Percentiles rank a stretch among this genome's conserved stretches.
Evolutionary conservation across 805 yeast species (phyloP).

Genomic region (Naumovozyma baii): DNA sequence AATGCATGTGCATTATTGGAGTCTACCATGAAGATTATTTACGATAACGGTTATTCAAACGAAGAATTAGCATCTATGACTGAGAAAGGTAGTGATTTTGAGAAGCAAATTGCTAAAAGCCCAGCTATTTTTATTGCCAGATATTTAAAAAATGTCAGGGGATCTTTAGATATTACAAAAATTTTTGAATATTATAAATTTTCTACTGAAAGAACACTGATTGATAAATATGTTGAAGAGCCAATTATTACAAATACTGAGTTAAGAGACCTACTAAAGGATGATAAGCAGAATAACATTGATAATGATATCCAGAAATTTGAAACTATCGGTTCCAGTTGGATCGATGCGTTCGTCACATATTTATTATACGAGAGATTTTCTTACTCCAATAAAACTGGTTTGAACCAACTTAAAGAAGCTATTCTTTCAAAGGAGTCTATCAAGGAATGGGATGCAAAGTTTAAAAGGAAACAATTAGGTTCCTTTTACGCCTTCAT

Average conservation of each 20-base stretch:
- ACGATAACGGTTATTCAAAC: slow-evolving; percentile 5
- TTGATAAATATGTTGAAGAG: slow-evolving; percentile 2
- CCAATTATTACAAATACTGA: slow-evolving; percentile 7
- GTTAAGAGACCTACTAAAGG: slow-evolving; percentile 7
- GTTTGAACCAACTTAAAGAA: slow-evolving; percentile 26
- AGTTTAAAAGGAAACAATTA: slow-evolving; percentile 38
- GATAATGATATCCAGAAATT: slow-evolving; percentile 42
- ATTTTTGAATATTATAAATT: slow-evolving; percentile 7
- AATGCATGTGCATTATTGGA: slow-evolving; percentile 9
- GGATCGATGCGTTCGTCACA: slow-evolving; percentile 56
- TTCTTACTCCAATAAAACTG: slow-evolving; percentile 66
- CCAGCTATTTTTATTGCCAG: slow-evolving; percentile 7
- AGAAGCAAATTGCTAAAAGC: slow-evolving; percentile 5
- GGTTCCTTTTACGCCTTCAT: slow-evolving; percentile 85
- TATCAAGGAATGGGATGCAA: no score
- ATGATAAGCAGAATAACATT: slow-evolving; percentile 38
- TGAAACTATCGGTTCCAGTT: slow-evolving; percentile 77
- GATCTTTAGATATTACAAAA: slow-evolving; percentile 2
- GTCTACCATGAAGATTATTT: slow-evolving; percentile 7
- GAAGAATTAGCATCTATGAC: slow-evolving; percentile 3
- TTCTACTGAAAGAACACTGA: slow-evolving; percentile 1
- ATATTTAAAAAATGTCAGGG: slow-evolving; percentile 1
- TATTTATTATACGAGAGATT: slow-evolving; percentile 47
- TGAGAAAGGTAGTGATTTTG: slow-evolving; percentile 1
- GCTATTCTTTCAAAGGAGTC: not conserved